Conservation (phyloP, 192 early-diverging fungal genomes). For the Dissophora globulifera region DNA sequence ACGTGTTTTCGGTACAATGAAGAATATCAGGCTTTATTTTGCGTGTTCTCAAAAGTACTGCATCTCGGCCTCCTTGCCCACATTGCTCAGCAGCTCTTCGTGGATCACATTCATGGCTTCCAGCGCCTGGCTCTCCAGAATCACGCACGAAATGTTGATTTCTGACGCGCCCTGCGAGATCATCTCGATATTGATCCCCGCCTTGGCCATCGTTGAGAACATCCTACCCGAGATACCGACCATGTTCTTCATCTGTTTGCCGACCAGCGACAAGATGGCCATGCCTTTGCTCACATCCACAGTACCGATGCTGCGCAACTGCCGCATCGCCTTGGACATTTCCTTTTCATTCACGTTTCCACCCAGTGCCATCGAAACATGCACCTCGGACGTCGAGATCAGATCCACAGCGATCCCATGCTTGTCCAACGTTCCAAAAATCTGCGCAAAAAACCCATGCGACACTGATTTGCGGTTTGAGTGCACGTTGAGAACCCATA, state of each 20-base stretch:
- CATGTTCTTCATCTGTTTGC: slow-evolving; percentile 95
- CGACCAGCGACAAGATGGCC: slow-evolving; percentile 96
- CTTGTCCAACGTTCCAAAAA: slow-evolving; percentile 89
- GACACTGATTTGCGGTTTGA: slow-evolving; percentile 94
- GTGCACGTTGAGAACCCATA: slow-evolving; percentile 94
- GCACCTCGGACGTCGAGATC: slow-evolving; percentile 92
- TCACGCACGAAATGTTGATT: slow-evolving; percentile 98
- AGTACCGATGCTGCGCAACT: slow-evolving; percentile 79
- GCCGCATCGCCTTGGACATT: slow-evolving; percentile 79
- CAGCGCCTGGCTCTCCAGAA: slow-evolving; percentile 73
- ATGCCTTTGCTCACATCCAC: slow-evolving; percentile 87
- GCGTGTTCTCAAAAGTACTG: background rate
- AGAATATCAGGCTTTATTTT: too few relatives aligned
- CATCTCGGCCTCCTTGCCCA: slow-evolving; percentile 8
- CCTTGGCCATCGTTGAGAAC: slow-evolving; percentile 90
- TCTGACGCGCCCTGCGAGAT: slow-evolving; percentile 97
- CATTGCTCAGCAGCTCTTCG: slow-evolving; percentile 68
- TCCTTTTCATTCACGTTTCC: slow-evolving; percentile 68
- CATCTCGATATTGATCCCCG: slow-evolving; percentile 98
- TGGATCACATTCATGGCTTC: slow-evolving; percentile 88
- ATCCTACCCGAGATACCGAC: slow-evolving; percentile 93
- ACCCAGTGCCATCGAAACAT: slow-evolving; percentile 88
- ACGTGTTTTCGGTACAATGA: too few relatives aligned
- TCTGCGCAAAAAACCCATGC: slow-evolving; percentile 96
- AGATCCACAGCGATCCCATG: slow-evolving; percentile 92